Evolutionary conservation across 129 eudicot species (phyloP).

Genomic region (Artemisia annua): DNA sequence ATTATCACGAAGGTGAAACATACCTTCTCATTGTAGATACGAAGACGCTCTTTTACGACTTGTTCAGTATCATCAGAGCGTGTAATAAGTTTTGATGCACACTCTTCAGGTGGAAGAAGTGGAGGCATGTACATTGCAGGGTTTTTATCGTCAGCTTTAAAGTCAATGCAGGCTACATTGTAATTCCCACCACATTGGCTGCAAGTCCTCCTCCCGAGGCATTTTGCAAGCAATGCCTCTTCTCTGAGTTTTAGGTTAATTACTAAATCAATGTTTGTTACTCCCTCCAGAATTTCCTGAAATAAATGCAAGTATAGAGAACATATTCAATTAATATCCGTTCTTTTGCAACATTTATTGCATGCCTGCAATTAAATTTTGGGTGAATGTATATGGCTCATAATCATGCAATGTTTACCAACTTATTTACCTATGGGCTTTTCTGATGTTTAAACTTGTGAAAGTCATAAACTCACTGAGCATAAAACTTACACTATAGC

Average conservation of each 20-base stretch:
- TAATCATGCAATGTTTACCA: too few relatives aligned
- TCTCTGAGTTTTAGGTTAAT: slow-evolving; percentile 84
- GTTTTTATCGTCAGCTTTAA: slow-evolving; percentile 57
- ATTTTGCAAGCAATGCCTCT: slow-evolving; percentile 85
- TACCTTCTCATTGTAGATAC: slow-evolving; percentile 74
- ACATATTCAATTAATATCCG: too few relatives aligned
- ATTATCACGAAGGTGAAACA: neutral
- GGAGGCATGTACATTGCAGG: slow-evolving; percentile 89
- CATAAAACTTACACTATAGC: too few relatives aligned
- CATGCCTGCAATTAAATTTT: neutral
- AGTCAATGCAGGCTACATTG: slow-evolving; percentile 82
- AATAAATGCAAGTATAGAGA: neutral
- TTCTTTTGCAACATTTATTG: too few relatives aligned
- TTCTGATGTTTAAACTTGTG: too few relatives aligned
- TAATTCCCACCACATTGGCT: slow-evolving; percentile 86
- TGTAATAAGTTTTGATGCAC: slow-evolving; percentile 72
- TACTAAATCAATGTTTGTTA: slow-evolving; percentile 79
- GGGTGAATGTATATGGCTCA: too few relatives aligned
- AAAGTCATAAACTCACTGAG: too few relatives aligned
- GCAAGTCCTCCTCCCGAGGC: slow-evolving; percentile 92
- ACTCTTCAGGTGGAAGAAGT: slow-evolving; percentile 81
- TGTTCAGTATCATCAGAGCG: slow-evolving; percentile 82
- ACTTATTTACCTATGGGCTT: too few relatives aligned
- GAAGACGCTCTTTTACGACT: slow-evolving; percentile 79
- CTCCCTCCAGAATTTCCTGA: slow-evolving; percentile 89